Evolutionary conservation across 106 monocot genomes (phyloP), one percentile per base, ranked within the genome.

Genomic region (Phalaenopsis equestris): DNA sequence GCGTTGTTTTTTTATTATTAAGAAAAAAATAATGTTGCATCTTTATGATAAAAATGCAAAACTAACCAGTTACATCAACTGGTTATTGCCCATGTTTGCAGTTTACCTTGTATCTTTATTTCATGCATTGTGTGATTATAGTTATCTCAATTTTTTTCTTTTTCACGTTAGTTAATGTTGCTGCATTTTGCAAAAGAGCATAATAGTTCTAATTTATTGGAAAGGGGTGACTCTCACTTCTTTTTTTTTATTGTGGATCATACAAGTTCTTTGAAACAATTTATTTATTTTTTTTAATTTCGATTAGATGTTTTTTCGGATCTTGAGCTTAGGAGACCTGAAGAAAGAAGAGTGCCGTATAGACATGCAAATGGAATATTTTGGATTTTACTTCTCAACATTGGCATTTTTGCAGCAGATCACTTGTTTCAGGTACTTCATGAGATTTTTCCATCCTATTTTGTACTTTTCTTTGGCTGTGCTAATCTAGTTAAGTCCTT

Each of bases 301-400:
- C 61, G 42, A 1, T 11, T 67, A 91, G 99, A 88, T 81, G 83
- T 85, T 14, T 83, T 83, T 23, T 81, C 89, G 41, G 84, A 90
- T 0, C 77, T 99, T 80, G 99, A 99, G 83, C 86, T 95, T 75
- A 89, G 78, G 47, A 95, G 74, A 74, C 80, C 88, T 68, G 83
- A 83, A 80, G 84, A 83, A 67, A 93, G 80, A 80, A 85, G 80
- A 58, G 43, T 12, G 41, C 89, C 75, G 9, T 67, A 77, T 80
- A 95, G 78, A 78, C 84, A 81, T 65, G 90, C 82, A 15, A 99
- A 83, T 90, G 94, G 95, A 24, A 90, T 99, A 78, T 99, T 93
- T 82, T 95, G 94, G 95, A 99, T 99, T 76, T 79, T 99, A 42
- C 93, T 99, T 72, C 88, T 95, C 58, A 99, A 95, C 49, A 72